Conservation (phyloP, 345 rosid genomes). For the Cardiospermum halicacabum region DNA sequence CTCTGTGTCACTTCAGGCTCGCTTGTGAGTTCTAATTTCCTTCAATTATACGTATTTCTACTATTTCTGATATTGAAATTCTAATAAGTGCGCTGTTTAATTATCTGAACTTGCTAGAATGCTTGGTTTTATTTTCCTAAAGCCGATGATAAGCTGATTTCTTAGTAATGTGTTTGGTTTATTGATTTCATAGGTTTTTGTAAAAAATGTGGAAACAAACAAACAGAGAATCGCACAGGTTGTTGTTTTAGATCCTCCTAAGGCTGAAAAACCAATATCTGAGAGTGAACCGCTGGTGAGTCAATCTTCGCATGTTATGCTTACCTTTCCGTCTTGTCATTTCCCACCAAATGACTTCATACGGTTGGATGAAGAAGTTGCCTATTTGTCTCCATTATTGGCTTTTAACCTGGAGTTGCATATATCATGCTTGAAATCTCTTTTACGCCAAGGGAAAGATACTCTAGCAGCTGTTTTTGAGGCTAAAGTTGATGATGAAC, state of each 20-base stretch:
- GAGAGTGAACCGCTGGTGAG: constrained; percentile 17
- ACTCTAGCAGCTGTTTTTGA: constrained; percentile 52
- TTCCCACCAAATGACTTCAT: constrained; percentile 24
- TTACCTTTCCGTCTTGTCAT: constrained; percentile 53
- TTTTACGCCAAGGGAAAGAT: constrained; percentile 55
- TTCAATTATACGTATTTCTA: neutral
- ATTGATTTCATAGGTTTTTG: constrained; percentile 40
- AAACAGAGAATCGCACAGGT: constrained; percentile 56
- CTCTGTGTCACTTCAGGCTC: constrained; percentile 70
- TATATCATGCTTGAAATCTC: constrained; percentile 58
- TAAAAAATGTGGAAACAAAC: constrained; percentile 50
- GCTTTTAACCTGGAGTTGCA: constrained; percentile 87
- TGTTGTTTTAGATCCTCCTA: constrained; percentile 81
- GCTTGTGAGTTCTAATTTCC: constrained; percentile 52
- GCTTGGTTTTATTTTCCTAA: neutral
- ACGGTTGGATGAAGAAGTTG: constrained; percentile 45
- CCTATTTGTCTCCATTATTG: constrained; percentile 73
- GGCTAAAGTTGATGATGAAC: constrained; percentile 35
- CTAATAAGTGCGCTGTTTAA: neutral
- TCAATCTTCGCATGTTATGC: constrained; percentile 32
- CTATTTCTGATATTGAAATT: neutral
- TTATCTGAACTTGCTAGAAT: neutral
- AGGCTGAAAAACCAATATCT: constrained; percentile 15
- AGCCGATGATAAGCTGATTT: neutral
- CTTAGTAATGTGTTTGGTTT: neutral